phyloP scores from a whole-genome alignment of 306 rosid genomes.

The Potentilla sterilis region DNA sequence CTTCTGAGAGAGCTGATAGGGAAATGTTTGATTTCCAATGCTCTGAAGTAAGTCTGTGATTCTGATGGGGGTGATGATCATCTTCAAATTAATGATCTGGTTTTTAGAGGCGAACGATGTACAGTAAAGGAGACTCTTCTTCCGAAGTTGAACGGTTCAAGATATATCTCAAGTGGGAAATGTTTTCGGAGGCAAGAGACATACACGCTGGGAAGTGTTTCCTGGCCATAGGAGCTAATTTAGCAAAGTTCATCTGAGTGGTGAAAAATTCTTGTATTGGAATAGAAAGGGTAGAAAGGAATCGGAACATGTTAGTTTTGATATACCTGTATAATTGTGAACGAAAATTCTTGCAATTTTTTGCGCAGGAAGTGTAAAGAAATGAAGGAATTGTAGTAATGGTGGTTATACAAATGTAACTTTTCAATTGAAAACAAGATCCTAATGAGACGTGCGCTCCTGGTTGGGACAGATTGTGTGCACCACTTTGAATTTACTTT shows the following conservation, averaged over 20 bases:
- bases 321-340: slow-evolving; percentile 11
- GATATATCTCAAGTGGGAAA: not conserved
- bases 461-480: not conserved
- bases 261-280: slow-evolving; percentile 23
- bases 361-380: slow-evolving; percentile 20
- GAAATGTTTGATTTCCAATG: slow-evolving; percentile 17
- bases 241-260: slow-evolving; percentile 24
- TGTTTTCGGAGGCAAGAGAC: slow-evolving; percentile 25
- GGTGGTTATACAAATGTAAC: not conserved
- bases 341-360: slow-evolving; percentile 12
- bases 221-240: slow-evolving; percentile 31
- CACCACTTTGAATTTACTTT: not conserved
- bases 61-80: slow-evolving; percentile 20
- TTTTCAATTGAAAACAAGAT: not conserved
- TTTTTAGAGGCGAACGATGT: slow-evolving; percentile 10
- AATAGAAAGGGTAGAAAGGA: not conserved
- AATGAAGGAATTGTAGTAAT: not conserved
- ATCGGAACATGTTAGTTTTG: not conserved
- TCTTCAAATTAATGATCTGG: slow-evolving; percentile 7
- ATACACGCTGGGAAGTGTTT: slow-evolving; percentile 25
- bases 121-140: slow-evolving; percentile 5
- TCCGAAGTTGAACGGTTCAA: not conserved
- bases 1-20: slow-evolving; percentile 21
- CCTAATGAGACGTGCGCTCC: not conserved
- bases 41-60: slow-evolving; percentile 3